Evolutionary conservation across 176 grass and related monocot genomes (phyloP).

Genomic region (Triticum urartu): DNA sequence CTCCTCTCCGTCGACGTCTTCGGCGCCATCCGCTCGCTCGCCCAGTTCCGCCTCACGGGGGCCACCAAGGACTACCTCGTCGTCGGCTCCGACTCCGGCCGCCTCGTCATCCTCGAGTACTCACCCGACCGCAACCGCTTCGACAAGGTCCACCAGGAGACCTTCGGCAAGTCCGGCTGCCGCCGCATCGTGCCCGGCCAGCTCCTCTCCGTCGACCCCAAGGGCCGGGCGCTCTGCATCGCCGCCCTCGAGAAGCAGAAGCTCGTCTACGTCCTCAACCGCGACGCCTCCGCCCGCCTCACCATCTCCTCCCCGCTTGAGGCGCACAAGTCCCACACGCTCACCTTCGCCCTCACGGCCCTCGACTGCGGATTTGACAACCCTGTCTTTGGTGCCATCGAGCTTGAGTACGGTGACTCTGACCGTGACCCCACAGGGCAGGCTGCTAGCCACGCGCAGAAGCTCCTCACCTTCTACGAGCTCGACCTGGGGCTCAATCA

Average conservation of each 20-base stretch:
- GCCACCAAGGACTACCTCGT: constrained; percentile 89
- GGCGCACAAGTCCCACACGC: constrained; percentile 84
- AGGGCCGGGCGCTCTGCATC: constrained; percentile 87
- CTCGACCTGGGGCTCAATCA: constrained; percentile 96
- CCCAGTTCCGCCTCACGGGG: constrained; percentile 95
- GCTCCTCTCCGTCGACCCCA: constrained; percentile 87
- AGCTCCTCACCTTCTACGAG: constrained; percentile 97
- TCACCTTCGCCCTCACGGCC: constrained; percentile 77
- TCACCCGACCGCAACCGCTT: constrained; percentile 76
- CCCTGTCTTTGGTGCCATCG: constrained; percentile 81
- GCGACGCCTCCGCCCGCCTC: constrained; percentile 72
- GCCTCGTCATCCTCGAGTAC: constrained; percentile 95
- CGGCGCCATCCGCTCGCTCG: constrained; percentile 90
- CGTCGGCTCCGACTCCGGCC: constrained; percentile 88
- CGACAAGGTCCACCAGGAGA: constrained; percentile 97
- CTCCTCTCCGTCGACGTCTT: constrained; percentile 94
- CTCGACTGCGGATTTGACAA: constrained; percentile 97
- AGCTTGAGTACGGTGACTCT: constrained; percentile 89
- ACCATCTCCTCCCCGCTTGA: constrained; percentile 96
- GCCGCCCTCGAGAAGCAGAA: constrained; percentile 98
- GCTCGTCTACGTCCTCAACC: constrained; percentile 92
- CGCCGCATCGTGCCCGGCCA: constrained; percentile 91
- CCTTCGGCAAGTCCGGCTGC: constrained; percentile 94
- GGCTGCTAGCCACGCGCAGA: constrained; percentile 83
- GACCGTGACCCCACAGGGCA: constrained; percentile 79